phyloP scores from a whole-genome alignment of 129 eudicot genomes.

The Ambrosia trifida region DNA sequence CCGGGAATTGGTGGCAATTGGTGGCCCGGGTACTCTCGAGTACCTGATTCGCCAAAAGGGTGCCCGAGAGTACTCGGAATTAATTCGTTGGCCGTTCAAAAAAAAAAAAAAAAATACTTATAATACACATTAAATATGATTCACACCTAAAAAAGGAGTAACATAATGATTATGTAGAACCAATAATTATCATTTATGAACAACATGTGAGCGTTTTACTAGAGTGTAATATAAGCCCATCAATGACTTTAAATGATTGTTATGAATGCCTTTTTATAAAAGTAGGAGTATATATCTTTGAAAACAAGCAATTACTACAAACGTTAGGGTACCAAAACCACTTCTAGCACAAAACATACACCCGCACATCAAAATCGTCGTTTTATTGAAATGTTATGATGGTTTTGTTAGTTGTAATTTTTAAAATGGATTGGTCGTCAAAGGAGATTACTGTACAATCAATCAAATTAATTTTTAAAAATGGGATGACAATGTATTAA shows the following conservation, averaged over 20 bases:
- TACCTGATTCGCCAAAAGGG: too few relatives aligned
- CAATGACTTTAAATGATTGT: slow-evolving; percentile 12
- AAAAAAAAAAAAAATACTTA: too few relatives aligned
- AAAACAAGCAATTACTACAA: slow-evolving; percentile 3
- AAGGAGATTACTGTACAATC: too few relatives aligned
- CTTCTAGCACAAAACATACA: too few relatives aligned
- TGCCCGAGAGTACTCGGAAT: too few relatives aligned
- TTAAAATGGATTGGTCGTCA: too few relatives aligned
- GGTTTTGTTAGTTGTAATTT: neutral
- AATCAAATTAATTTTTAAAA: too few relatives aligned
- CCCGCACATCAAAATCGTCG: too few relatives aligned
- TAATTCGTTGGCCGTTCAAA: too few relatives aligned
- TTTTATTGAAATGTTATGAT: neutral
- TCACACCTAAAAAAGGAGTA: slow-evolving; percentile 1
- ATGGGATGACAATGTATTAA: too few relatives aligned
- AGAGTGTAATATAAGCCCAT: slow-evolving; percentile 1
- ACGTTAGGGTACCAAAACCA: neutral
- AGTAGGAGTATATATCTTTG: neutral
- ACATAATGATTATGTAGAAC: slow-evolving; percentile 1
- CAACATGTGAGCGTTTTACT: slow-evolving; percentile 15
- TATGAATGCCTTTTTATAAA: slow-evolving; percentile 16
- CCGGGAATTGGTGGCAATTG: too few relatives aligned
- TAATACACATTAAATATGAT: neutral
- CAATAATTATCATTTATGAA: slow-evolving; percentile 13
- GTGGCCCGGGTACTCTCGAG: too few relatives aligned